Conservation (phyloP, 2,329 filamentous ascomycete species). For the Ophiostoma sp. region DNA sequence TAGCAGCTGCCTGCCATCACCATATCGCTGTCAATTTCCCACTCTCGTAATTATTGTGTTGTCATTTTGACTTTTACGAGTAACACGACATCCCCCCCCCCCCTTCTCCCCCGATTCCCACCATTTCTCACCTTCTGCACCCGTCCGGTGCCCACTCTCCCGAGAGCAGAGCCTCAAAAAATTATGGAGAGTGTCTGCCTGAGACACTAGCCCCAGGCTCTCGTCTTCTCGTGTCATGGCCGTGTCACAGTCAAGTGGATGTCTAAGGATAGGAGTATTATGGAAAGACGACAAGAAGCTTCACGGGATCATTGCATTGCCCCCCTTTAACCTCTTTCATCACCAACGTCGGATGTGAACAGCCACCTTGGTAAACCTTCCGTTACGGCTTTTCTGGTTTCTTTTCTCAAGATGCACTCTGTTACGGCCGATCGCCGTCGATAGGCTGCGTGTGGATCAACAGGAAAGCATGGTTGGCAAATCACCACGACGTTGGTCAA, state of each 20-base stretch:
- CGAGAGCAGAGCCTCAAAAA: conserved; percentile 4
- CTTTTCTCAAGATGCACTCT: background rate
- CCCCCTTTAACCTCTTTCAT: background rate
- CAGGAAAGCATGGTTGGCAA: background rate
- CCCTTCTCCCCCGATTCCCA: background rate
- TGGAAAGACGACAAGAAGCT: background rate
- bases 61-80: background rate
- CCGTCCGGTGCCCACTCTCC: background rate
- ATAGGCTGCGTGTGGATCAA: background rate
- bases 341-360: background rate
- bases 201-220: conserved; percentile 7
- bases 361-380: background rate
- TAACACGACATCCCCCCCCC: background rate
- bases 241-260: background rate
- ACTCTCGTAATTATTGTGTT: background rate
- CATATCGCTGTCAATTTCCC: background rate
- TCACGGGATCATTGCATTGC: background rate
- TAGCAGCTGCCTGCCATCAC: conserved; percentile 13
- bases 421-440: background rate
- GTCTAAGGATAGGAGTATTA: no score
- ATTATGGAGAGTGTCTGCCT: conserved; percentile 7
- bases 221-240: background rate
- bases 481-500: background rate
- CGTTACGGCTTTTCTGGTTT: background rate
- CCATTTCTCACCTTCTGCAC: background rate